Conservation (phyloP, 1,284 basidiomycete genomes). For the Pterulicium gracile region DNA sequence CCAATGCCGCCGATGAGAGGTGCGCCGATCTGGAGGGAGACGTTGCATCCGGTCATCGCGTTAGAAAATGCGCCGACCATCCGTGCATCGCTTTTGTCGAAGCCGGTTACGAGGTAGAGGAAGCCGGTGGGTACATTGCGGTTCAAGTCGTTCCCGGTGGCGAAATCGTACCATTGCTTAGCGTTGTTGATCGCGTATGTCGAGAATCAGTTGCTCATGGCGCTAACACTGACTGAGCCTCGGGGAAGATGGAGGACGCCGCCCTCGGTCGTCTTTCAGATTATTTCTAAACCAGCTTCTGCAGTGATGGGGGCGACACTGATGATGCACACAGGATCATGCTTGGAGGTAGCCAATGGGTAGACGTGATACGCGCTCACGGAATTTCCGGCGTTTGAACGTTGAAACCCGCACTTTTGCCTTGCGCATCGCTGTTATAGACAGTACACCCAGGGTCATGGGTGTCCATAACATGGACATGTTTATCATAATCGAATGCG, state of each 20-base stretch:
- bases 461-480: neutral
- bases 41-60: neutral
- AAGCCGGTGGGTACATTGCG: neutral
- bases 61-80: neutral
- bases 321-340: neutral
- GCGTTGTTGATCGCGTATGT: neutral
- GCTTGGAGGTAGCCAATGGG: neutral
- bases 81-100: neutral
- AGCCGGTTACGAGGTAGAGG: neutral
- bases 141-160: neutral
- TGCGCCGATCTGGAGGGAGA: neutral
- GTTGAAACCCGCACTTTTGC: no score
- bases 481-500: neutral
- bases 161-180: neutral
- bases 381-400: neutral
- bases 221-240: neutral
- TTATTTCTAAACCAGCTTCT: neutral
- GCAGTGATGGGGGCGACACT: neutral
- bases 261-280: neutral
- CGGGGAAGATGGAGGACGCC: neutral
- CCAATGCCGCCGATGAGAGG: neutral
- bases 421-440: neutral
- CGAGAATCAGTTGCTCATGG: neutral
- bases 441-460: neutral
- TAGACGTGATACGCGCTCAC: neutral